Evolutionary conservation across 2,329 filamentous ascomycete species (phyloP).

Genomic region (Colletotrichum orchidophilum): DNA sequence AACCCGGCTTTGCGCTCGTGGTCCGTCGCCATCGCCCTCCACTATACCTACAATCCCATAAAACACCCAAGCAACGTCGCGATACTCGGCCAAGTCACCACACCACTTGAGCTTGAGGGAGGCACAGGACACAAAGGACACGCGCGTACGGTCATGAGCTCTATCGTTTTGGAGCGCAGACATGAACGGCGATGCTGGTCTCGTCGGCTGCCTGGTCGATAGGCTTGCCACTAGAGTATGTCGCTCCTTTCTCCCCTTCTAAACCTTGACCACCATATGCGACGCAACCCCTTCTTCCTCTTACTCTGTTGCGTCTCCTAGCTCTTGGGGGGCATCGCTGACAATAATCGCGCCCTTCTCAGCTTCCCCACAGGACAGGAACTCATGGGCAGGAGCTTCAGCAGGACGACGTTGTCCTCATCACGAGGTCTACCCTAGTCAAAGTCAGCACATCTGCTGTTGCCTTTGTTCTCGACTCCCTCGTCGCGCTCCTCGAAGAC

Average conservation of each 20-base stretch:
- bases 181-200: constrained; percentile 68
- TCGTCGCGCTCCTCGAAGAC: constrained; percentile 67
- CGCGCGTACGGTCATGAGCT: constrained; percentile 28
- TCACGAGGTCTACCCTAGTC: constrained; percentile 69
- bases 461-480: constrained; percentile 62
- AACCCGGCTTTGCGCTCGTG: neutral
- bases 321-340: neutral
- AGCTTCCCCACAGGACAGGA: constrained; percentile 73
- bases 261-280: neutral
- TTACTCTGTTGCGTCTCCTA: neutral
- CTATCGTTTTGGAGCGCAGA: constrained; percentile 17
- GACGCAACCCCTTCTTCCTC: neutral
- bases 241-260: constrained; percentile 21
- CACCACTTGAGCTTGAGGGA: neutral
- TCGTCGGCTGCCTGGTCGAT: constrained; percentile 70
- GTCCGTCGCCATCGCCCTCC: neutral
- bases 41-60: neutral
- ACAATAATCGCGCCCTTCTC: constrained; percentile 27
- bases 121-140: neutral
- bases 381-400: constrained; percentile 64
- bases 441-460: constrained; percentile 66
- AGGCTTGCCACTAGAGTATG: constrained; percentile 69
- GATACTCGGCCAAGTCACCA: neutral
- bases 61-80: neutral
- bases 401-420: constrained; percentile 68